Base-by-base conservation (phyloP, 2,329 filamentous ascomycete species). In the Cladosporium colombiae region DNA sequence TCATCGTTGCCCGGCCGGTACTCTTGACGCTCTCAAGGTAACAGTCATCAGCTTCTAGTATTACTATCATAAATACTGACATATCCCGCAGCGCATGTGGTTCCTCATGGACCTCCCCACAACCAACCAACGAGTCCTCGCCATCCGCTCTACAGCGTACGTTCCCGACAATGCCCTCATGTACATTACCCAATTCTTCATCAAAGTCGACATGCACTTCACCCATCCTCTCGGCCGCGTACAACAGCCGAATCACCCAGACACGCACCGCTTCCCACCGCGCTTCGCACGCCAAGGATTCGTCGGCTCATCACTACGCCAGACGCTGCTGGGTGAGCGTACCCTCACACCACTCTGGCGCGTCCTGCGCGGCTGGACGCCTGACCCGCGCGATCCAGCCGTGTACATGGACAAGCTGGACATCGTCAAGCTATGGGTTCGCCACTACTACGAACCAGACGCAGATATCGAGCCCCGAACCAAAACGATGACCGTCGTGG, bases 171-270 rank as follows among this genome's bases (percentile, higher is more conserved):
- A 74, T 4, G 87, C 91, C 72, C 75, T 95, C 11, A 85, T 86
- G 73, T 81, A 85, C 60, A 82, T 85, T 2, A 85, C 88, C 53
- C 76, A 89, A 66, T 88, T 94, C 79, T 80, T 91, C 69, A 73
- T 91, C 68, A 93, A 94, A 78, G 83, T 95, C 18, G 83, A 87
- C 72, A 87, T 93, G 85, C 82, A 83, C 63, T 88, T 92, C 76
- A 86, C 85, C 65, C 84, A 91, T 69, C 89, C 90, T 0, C 74
- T 86, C 27, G 82, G 66, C 33, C 57, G 64, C 4, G 29, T 70
- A 46, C 70, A 63, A 10, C 68, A 66, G 5, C 25, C 62, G 50
- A 68, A 69, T 57, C 58, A 59, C 23, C 63, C 66, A 16, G 49
- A 66, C 62, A 44, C 59, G 18, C 27, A 31, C 31, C 59, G 59